Evolutionary conservation across 345 rosid species (phyloP), one percentile per base, ranked within the genome.

Genomic region (Litchi chinensis): DNA sequence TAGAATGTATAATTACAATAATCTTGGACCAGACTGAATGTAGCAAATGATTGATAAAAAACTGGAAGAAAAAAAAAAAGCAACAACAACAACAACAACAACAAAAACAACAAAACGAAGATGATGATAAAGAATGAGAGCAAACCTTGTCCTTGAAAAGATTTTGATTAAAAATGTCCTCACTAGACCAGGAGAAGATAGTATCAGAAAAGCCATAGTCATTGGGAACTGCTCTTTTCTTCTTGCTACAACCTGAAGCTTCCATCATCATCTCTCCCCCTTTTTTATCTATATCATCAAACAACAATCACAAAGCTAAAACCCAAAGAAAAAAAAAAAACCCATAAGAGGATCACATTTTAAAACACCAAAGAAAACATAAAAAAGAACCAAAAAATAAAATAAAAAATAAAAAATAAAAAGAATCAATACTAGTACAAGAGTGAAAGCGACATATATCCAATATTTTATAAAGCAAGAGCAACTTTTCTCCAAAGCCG

Each of bases 181-280:
- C 78, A 44, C 86, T 73, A 8, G 87, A 80, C 91, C 91, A 86
- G 13, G 85, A 82, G 46, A 65, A 82, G 46, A 86, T 67, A 10
- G 11, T 4, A n/a, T 66, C 57, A n/a, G 57, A 59, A 21, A 83
- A 79, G 26, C 70, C 74, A 50, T 22, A 11, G 64, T 71, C 65
- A 7, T 28, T 11, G 8, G 5, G 12, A 22, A 10, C 43, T 11
- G 19, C 37, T 60, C 32, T 73, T 12, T 71, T 13, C 69, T 73
- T n/a, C 54, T 68, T 18, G 65, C 76, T 72, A 72, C 10, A 56
- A 71, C 65, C 43, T 40, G 24, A 21, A 44, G 22, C 57, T 57
- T 24, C 70, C 54, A 68, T 73, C 19, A 72, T 37, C 10, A 8
- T 8, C 3, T 32, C 37, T 32, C 37, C 65, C 8, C 22, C 37